A percentile compares a stretch with the other conserved stretches of the same genome.
phyloP scores from a whole-genome alignment of 352 stramenopile species.

The Phytophthora pseudosyringae region DNA sequence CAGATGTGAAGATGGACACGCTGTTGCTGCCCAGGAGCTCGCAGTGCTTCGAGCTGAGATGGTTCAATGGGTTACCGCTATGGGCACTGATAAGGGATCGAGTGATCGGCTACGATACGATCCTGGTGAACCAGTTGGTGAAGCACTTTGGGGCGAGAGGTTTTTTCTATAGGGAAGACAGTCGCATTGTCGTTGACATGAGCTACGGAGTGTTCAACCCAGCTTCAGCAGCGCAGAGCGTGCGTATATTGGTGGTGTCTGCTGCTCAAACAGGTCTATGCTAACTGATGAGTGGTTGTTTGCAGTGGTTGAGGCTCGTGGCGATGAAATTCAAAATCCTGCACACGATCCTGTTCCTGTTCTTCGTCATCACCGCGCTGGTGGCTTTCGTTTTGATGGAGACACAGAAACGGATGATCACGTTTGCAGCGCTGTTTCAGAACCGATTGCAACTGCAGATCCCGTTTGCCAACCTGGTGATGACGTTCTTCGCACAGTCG shows the following conservation, averaged over 20 bases:
- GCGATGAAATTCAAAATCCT: conserved; percentile 91
- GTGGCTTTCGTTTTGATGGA: conserved; percentile 94
- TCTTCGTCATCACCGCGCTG: conserved; percentile 94
- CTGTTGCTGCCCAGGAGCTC: conserved; percentile 46
- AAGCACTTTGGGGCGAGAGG: conserved; percentile 59
- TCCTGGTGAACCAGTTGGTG: conserved; percentile 93
- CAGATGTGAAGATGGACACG: conserved; percentile 43
- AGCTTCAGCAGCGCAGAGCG: conserved; percentile 29
- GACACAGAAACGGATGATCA: conserved; percentile 93
- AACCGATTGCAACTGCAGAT: conserved; percentile 76
- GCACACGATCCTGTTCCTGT: conserved; percentile 92
- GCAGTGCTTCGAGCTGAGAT: conserved; percentile 58
- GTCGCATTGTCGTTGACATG: conserved; percentile 69
- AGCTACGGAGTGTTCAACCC: conserved; percentile 70
- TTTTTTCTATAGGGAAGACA: conserved; percentile 73
- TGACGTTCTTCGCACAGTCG: conserved; percentile 92
- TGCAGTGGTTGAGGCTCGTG: conserved; percentile 41
- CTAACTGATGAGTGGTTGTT: conserved; percentile 8
- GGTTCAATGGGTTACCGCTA: conserved; percentile 41
- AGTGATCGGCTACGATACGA: conserved; percentile 89
- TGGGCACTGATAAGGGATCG: conserved; percentile 55
- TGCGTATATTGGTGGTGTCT: conserved; percentile 23
- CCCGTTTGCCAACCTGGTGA: conserved; percentile 77
- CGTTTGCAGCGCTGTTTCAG: conserved; percentile 93
- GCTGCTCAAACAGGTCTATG: neutral